Evolutionary conservation across 371 early-diverging fungal species (phyloP).

Genomic region (Actinomortierella ambigua): DNA sequence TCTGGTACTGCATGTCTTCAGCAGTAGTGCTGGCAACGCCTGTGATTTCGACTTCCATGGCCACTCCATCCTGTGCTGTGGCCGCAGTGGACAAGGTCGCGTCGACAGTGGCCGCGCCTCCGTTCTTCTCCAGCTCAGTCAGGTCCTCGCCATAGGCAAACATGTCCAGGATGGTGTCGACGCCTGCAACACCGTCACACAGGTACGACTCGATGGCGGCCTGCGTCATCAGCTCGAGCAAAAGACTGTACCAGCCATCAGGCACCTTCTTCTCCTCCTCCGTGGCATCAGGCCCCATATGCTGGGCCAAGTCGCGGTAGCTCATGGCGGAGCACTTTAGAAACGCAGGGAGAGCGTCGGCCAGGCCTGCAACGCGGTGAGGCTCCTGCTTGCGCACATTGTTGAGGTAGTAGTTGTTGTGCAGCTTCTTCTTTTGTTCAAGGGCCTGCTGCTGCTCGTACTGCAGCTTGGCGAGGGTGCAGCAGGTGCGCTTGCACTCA

Average conservation of each 20-base stretch:
- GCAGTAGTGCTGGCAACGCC: no score
- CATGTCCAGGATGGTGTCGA: constrained; percentile 61
- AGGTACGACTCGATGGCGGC: constrained; percentile 66
- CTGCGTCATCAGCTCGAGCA: constrained; percentile 63
- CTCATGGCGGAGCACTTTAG: constrained; percentile 61
- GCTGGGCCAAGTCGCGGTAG: constrained; percentile 35
- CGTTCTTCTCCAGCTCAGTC: constrained; percentile 50
- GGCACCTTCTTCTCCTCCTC: constrained; percentile 48
- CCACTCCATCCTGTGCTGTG: no score
- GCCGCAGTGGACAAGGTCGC: neutral
- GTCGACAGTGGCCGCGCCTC: constrained; percentile 4
- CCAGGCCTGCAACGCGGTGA: constrained; percentile 48
- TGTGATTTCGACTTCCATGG: no score
- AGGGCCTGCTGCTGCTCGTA: constrained; percentile 45
- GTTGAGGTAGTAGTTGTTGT: constrained; percentile 22
- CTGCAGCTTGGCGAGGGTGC: constrained; percentile 40
- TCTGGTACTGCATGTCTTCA: no score
- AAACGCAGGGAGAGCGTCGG: constrained; percentile 63
- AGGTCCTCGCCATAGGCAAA: constrained; percentile 66
- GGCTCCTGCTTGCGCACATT: constrained; percentile 13
- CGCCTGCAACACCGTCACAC: constrained; percentile 58
- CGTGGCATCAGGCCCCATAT: constrained; percentile 12
- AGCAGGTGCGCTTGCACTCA: constrained; percentile 44
- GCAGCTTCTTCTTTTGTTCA: constrained; percentile 46
- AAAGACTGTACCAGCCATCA: constrained; percentile 62